Evolutionary conservation across 1,284 basidiomycete species (phyloP).

Genomic region (Trichosporon coremiiforme): DNA sequence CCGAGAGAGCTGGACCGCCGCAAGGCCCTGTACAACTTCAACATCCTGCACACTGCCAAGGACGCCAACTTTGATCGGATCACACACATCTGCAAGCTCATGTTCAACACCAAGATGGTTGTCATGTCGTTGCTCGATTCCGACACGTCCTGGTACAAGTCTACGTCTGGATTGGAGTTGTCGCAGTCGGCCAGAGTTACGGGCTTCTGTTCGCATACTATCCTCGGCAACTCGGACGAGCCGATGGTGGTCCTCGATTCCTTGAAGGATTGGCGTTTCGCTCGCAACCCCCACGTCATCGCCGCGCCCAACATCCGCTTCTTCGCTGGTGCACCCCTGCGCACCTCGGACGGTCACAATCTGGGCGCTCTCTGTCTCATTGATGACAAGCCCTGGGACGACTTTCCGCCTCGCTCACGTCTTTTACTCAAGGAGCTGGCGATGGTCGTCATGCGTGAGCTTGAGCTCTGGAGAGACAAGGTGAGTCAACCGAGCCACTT

Average conservation of each 20-base stretch:
- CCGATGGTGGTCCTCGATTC: constrained; percentile 84
- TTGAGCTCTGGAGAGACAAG: constrained; percentile 92
- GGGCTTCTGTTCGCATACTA: constrained; percentile 27
- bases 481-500: too few relatives aligned
- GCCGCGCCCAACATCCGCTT: constrained; percentile 74
- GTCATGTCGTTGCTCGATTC: constrained; percentile 76
- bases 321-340: constrained; percentile 86
- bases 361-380: constrained; percentile 85
- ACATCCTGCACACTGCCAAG: constrained; percentile 78
- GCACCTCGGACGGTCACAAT: constrained; percentile 86
- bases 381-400: constrained; percentile 77
- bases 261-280: constrained; percentile 80
- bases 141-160: constrained; percentile 84
- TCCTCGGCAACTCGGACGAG: constrained; percentile 71
- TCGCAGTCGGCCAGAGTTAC: constrained; percentile 14
- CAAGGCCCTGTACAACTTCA: constrained; percentile 76
- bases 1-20: constrained; percentile 76
- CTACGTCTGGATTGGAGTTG: constrained; percentile 68
- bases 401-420: constrained; percentile 84
- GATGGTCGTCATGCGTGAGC: constrained; percentile 87
- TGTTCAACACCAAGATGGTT: constrained; percentile 87
- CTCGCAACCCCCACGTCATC: constrained; percentile 69
- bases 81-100: constrained; percentile 81
- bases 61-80: constrained; percentile 93
- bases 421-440: constrained; percentile 95